A percentile compares a stretch with the other conserved stretches of the same genome.
These are phyloP conservation scores for Boletus rex-veris DNA, from an alignment of 768 basidiomycete species.

Conservation along the genomic window DNA sequence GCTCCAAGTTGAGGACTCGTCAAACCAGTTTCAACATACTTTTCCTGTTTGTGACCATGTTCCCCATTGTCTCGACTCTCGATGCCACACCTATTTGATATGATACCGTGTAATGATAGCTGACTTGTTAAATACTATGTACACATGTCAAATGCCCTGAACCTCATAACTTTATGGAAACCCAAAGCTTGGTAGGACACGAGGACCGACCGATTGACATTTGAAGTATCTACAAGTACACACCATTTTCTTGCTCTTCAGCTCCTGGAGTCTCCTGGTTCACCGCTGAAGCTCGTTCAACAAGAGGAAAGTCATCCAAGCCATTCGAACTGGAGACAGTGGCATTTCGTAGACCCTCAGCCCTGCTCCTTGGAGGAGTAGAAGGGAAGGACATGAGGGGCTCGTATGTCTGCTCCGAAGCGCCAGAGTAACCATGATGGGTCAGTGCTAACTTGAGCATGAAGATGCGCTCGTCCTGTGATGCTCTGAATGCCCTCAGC, in stretches of 20 bases:
- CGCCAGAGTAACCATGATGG: constrained; percentile 54
- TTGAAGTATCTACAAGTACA: constrained; percentile 26
- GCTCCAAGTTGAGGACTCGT: not conserved
- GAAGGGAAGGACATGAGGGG: not conserved
- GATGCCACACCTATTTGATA: not conserved
- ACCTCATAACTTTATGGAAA: not conserved
- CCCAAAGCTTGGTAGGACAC: not conserved
- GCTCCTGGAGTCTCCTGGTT: not conserved
- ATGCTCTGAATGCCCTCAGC: constrained; percentile 47
- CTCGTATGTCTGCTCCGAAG: constrained; percentile 17
- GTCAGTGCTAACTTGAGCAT: constrained; percentile 64
- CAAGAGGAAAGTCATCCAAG: constrained; percentile 6
- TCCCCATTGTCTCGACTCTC: not conserved
- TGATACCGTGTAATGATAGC: not conserved
- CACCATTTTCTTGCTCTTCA: constrained; percentile 14
- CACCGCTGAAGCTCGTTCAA: not conserved
- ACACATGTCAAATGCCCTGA: not conserved
- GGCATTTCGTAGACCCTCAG: constrained; percentile 1
- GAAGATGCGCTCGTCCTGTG: constrained; percentile 72
- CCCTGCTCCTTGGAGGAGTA: not conserved
- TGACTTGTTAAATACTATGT: not conserved
- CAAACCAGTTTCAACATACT: not conserved
- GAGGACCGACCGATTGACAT: not conserved
- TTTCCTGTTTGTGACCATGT: not conserved
- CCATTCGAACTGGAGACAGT: constrained; percentile 12